Evolutionary conservation across 345 rosid species (phyloP).

Genomic region (Brassica carinata): DNA sequence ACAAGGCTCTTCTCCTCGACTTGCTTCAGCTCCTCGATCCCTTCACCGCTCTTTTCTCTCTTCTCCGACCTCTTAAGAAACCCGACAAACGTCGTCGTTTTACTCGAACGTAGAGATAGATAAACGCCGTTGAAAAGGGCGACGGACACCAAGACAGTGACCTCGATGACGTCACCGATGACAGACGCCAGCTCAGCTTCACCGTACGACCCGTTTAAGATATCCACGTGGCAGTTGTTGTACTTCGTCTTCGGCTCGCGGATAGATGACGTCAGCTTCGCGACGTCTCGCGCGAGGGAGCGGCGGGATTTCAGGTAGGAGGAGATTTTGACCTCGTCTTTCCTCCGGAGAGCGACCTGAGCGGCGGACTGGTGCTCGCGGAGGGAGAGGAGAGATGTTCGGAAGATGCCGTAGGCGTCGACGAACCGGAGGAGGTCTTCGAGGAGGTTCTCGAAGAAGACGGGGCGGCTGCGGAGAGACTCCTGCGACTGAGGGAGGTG

Average conservation of each 20-base stretch:
- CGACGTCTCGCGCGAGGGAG: conserved; percentile 26
- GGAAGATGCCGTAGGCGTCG: conserved; percentile 46
- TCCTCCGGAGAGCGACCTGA: conserved; percentile 38
- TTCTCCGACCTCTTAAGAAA: conserved; percentile 33
- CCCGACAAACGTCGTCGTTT: conserved; percentile 24
- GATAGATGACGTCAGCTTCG: conserved; percentile 31
- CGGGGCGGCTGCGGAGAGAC: conserved; percentile 35
- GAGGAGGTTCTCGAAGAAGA: conserved; percentile 40
- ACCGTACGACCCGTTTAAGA: conserved; percentile 18
- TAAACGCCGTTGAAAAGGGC: conserved; percentile 39
- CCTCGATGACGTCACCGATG: conserved; percentile 37
- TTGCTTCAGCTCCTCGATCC: conserved; percentile 37
- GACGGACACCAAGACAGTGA: conserved; percentile 34
- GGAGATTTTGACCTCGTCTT: conserved; percentile 30
- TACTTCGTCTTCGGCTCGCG: conserved; percentile 31
- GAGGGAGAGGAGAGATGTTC: conserved; percentile 33
- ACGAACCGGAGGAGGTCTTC: conserved; percentile 42
- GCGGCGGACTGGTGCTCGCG: conserved; percentile 42
- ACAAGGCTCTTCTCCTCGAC: conserved; percentile 36
- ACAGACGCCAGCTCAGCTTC: conserved; percentile 40
- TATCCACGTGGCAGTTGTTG: conserved; percentile 13
- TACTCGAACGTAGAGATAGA: neutral
- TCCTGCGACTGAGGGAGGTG: conserved; percentile 42
- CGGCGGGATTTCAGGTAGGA: conserved; percentile 34
- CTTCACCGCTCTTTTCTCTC: conserved; percentile 24